phyloP scores from a whole-genome alignment of 768 basidiomycete genomes.

The Antrodiella citrinella region DNA sequence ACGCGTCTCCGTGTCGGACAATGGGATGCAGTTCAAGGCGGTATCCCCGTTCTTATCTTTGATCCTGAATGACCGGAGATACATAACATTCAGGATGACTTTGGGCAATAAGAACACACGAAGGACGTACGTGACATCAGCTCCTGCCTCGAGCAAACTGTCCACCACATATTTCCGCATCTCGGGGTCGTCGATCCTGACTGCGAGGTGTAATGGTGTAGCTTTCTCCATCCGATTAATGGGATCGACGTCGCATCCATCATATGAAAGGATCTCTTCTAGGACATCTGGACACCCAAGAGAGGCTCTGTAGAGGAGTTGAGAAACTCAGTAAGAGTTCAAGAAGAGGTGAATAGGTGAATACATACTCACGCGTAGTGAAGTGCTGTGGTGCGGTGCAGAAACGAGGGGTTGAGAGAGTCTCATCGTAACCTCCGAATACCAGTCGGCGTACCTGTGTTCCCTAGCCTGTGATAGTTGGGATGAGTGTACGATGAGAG shows the following conservation, averaged over 20 bases:
- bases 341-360: background rate
- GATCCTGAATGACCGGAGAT: constrained; percentile 41
- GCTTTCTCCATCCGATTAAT: constrained; percentile 59
- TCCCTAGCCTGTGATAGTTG: constrained; percentile 43
- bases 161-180: constrained; percentile 47
- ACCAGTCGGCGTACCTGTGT: constrained; percentile 52
- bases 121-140: constrained; percentile 50
- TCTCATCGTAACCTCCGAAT: background rate
- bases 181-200: constrained; percentile 46
- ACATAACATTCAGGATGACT: background rate
- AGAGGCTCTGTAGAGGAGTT: constrained; percentile 27
- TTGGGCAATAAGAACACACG: no score
- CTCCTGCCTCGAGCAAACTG: constrained; percentile 72
- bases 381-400: constrained; percentile 36
- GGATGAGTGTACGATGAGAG: background rate
- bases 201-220: constrained; percentile 75
- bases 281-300: constrained; percentile 55
- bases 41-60: constrained; percentile 62
- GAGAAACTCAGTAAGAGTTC: background rate
- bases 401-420: background rate
- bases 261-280: constrained; percentile 64
- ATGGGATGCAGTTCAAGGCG: constrained; percentile 45
- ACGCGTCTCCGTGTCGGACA: constrained; percentile 42
- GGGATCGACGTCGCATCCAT: constrained; percentile 77
- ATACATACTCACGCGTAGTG: constrained; percentile 59